Evolutionary conservation across 78 protist species (phyloP).

Genomic region (Dictyostelium firmibasis): DNA sequence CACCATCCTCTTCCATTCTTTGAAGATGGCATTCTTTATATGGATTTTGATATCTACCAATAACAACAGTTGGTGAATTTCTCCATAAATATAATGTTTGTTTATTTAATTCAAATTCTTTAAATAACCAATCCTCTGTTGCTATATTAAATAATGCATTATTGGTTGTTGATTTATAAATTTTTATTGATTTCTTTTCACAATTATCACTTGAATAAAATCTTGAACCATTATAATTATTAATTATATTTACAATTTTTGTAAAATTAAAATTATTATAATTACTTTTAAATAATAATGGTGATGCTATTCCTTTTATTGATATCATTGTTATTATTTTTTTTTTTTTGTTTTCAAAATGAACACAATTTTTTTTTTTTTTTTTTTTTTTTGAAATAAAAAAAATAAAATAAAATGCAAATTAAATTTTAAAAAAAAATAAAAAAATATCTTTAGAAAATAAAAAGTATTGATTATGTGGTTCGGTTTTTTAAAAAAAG

Average conservation of each 20-base stretch:
- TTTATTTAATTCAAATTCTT: constrained; percentile 31
- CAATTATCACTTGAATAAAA: background rate
- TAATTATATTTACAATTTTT: background rate
- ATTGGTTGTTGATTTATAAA: constrained; percentile 52
- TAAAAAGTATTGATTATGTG: no score
- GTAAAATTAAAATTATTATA: background rate
- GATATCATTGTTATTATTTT: background rate
- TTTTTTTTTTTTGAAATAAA: background rate
- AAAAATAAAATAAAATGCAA: no score
- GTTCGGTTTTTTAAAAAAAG: no score
- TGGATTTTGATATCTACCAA: constrained; percentile 90
- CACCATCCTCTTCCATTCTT: constrained; percentile 79
- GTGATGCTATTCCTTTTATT: background rate
- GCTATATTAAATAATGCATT: constrained; percentile 89
- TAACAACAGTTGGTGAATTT: constrained; percentile 87
- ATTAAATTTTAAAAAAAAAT: no score
- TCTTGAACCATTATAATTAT: no score
- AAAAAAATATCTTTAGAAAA: no score
- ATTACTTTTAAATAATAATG: background rate
- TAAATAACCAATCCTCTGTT: constrained; percentile 88
- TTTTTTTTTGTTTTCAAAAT: background rate
- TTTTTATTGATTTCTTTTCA: background rate
- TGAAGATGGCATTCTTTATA: constrained; percentile 84
- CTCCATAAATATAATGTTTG: constrained; percentile 86
- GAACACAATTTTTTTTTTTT: background rate